Evolutionary conservation across 768 basidiomycete genomes (phyloP), one percentile per base, ranked within the genome.

Genomic region (Suillus cothurnatus): DNA sequence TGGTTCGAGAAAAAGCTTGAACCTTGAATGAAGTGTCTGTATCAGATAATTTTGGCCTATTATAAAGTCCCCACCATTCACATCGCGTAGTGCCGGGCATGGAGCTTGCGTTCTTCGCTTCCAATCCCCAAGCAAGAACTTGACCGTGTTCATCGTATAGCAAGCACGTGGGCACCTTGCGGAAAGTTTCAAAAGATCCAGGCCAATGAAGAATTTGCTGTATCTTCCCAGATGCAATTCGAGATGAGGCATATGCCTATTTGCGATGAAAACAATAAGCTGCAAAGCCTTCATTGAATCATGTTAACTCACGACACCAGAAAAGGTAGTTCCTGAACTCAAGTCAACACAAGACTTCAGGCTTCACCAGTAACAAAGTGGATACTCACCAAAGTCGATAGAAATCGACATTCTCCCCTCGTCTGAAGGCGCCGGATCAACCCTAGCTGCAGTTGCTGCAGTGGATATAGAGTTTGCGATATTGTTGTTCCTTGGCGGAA

Each of bases 131-230:
- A 6, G 91, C 89, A 28, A 93, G 70, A 2, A 95, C 88, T 66
- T 84, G 84, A 0, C 92, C 93, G 38, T 80, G 77, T 52, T 89
- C 86, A 68, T 93, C 88, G 67, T 95, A 96, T 19, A 95, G 75
- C 41, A 96, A 81, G 76, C 94, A 95, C 1, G 94, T 95, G 1
- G 94, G 91, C 47, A 85, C 88, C 80, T 95, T 95, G 72, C 93
- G 83, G 81, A 92, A 95, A 1, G 90, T 93, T 76, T 95, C 94
- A 68, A 88, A 85, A 3, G 90, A 90, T 7, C 92, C 92, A 0
- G 92, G 93, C 94, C 94, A 95, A 65, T 85, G 85, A 21, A 95
- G 77, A 63, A 95, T 93, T 72, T 95, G 93, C 68, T 94, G 94
- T 6, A 94, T 84, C 68, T 83, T 83, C 19, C 94, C 94, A 0